A percentile compares a stretch with the other conserved stretches of the same genome.
phyloP scores from a whole-genome alignment of 2,329 filamentous ascomycete species.

The Ophiocordyceps unilateralis region DNA sequence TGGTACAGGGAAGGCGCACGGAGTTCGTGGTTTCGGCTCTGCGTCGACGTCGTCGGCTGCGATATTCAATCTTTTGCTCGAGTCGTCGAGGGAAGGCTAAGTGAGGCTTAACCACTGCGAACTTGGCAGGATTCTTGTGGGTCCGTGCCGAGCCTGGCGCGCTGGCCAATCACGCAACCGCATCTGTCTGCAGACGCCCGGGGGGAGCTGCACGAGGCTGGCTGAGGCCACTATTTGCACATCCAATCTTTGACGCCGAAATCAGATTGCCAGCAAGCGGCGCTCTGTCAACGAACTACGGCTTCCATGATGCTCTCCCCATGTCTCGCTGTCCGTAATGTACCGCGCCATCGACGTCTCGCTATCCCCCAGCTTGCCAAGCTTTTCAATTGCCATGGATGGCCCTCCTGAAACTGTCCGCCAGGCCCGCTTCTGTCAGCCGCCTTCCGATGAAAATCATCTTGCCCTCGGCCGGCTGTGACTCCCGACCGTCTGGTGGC shows the following conservation, averaged over 20 bases:
- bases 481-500: conserved; percentile 17
- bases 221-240: background rate
- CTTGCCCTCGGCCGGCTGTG: conserved; percentile 27
- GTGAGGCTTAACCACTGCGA: conserved; percentile 9
- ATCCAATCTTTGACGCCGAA: background rate
- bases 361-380: too few relatives aligned
- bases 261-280: too few relatives aligned
- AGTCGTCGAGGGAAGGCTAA: conserved; percentile 10
- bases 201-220: background rate
- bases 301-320: background rate
- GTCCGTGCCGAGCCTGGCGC: conserved; percentile 15
- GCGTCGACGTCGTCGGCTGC: background rate
- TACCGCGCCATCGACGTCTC: too few relatives aligned
- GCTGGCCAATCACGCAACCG: conserved; percentile 11
- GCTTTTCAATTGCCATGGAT: conserved; percentile 6
- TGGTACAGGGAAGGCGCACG: background rate
- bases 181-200: background rate
- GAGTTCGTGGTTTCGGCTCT: background rate
- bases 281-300: background rate
- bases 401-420: conserved; percentile 21
- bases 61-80: conserved; percentile 2
- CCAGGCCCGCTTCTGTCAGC: conserved; percentile 33
- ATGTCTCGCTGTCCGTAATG: background rate
- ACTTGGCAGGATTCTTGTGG: conserved; percentile 21
- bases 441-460: conserved; percentile 46